Evolutionary conservation across 2,329 filamentous ascomycete species (phyloP).

Genomic region (Cadophora sp.): DNA sequence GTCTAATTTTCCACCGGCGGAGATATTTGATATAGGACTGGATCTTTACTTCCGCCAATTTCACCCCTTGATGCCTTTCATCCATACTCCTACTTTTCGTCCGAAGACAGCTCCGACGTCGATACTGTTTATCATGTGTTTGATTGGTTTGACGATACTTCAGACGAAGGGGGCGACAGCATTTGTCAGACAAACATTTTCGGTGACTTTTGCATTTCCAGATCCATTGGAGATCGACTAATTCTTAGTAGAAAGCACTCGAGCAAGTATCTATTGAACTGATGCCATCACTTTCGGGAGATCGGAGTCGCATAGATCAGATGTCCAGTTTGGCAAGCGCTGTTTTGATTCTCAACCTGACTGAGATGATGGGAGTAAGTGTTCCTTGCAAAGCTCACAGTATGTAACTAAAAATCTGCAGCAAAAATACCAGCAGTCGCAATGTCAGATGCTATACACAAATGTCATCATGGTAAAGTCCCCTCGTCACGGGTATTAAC

Average conservation of each 20-base stretch:
- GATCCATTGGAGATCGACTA: constrained; percentile 6
- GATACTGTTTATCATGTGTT: constrained; percentile 57
- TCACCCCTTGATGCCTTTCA: constrained; percentile 58
- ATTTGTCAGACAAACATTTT: constrained; percentile 47
- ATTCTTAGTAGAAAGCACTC: constrained; percentile 30
- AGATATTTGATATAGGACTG: constrained; percentile 59
- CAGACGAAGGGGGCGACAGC: constrained; percentile 57
- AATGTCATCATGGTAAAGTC: constrained; percentile 53
- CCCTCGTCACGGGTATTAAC: not conserved
- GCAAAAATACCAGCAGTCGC: constrained; percentile 47
- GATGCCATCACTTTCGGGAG: constrained; percentile 27
- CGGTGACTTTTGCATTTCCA: constrained; percentile 18
- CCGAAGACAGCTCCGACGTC: constrained; percentile 54
- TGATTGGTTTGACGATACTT: constrained; percentile 58
- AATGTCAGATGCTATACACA: constrained; percentile 54
- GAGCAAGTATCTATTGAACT: constrained; percentile 35
- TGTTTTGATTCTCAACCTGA: constrained; percentile 33
- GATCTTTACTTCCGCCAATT: constrained; percentile 61
- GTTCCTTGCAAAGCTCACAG: not conserved
- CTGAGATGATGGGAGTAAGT: constrained; percentile 36
- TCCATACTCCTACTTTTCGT: constrained; percentile 59
- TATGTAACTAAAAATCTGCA: constrained; percentile 17
- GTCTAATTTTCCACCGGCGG: constrained; percentile 54
- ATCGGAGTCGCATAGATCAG: constrained; percentile 33
- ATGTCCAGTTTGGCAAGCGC: constrained; percentile 35